Base-by-base conservation (phyloP, 306 rosid species). In the Pueraria montana region DNA sequence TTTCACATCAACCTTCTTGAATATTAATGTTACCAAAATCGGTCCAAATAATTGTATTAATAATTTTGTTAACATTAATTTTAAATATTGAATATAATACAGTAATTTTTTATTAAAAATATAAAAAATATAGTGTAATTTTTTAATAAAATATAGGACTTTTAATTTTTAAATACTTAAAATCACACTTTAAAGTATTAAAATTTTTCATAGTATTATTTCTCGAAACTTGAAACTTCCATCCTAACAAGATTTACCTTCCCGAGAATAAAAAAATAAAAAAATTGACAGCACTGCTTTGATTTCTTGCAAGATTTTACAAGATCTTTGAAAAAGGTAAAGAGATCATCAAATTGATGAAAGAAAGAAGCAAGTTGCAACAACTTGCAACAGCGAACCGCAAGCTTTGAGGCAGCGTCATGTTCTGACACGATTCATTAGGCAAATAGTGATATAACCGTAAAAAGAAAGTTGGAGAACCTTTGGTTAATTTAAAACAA, bases 341-440 rank as follows among this genome's bases (percentile, higher is more conserved):
- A 58, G 10, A 11, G 21, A n/a, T 34, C 7, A 38, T 7, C 0
- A 63, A 32, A 6, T 30, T 63, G 42, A 18, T 20, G 8, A 27
- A 58, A 34, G 30, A 43, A 27, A 32, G 76, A 46, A 46, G 74
- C 81, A 76, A 85, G 83, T 85, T 76, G 85, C 56, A 42, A 73
- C 84, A 80, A 56, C 38, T 80, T 80, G 83, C 62, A 69, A 17
- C 70, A 24, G 32, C 43, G 4, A 68, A 23, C 11, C 32, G 43
- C 43, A 38, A 38, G 11, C 9, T 38, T 38, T 38, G 40, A 16
- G 70, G 30, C 42, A 62, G 42, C 23, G 69, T 68, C 82, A 84
- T 82, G 56, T 78, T 78, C 20, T 43, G 24, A 34, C 2, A 61
- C 50, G 18, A 46, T 69, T 43, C 40, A 83, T 75, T 12, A 38